A percentile compares a stretch with the other conserved stretches of the same genome.
Conservation (phyloP, 768 basidiomycete species). For the Suillus paluster region DNA sequence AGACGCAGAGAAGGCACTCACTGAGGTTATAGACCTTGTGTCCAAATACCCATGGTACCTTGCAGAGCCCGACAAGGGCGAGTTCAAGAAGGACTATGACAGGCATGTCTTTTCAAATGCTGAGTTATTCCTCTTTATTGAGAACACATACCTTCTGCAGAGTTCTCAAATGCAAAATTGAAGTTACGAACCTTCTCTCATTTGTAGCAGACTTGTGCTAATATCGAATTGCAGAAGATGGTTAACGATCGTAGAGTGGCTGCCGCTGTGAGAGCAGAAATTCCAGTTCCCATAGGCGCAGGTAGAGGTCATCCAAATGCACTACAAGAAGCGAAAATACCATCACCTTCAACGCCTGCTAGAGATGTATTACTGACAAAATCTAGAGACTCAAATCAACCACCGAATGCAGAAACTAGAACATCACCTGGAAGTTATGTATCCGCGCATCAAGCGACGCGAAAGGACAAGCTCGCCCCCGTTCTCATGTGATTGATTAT, state of each 20-base stretch:
- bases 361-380: neutral
- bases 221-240: neutral
- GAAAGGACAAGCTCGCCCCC: too few relatives aligned
- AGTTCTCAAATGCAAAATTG: neutral
- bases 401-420: too few relatives aligned
- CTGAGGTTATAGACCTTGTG: neutral
- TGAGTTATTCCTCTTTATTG: too few relatives aligned
- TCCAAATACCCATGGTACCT: neutral
- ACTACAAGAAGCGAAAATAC: too few relatives aligned
- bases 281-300: neutral
- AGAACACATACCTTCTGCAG: neutral
- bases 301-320: neutral
- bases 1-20: conserved; percentile 4
- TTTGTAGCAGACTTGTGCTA: neutral
- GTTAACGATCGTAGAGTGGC: neutral
- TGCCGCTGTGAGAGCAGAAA: neutral
- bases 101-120: neutral
- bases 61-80: neutral
- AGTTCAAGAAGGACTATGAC: neutral
- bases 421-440: neutral
- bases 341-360: neutral
- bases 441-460: too few relatives aligned
- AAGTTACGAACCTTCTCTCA: neutral
- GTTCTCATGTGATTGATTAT: neutral
- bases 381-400: neutral